These are phyloP conservation scores for Vitis cinerea DNA, from an alignment of 164 flowering plant genomes.

Conservation along the genomic window DNA sequence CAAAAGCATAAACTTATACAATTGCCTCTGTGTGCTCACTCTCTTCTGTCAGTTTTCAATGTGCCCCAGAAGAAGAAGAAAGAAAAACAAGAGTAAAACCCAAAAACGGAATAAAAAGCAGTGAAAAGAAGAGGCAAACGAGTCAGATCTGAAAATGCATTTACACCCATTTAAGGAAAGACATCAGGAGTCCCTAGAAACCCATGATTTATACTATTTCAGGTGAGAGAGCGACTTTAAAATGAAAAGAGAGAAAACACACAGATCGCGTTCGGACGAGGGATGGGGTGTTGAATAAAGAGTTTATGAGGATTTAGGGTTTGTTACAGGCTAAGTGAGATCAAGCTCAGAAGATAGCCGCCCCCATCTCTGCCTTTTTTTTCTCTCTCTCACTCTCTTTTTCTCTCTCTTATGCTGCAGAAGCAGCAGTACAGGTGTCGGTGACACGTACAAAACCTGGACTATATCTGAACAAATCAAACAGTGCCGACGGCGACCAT, in stretches of 20 bases:
- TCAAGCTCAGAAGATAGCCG: background rate
- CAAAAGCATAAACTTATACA: slow-evolving; percentile 35
- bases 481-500: slow-evolving; percentile 18
- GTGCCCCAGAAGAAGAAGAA: slow-evolving; percentile 2
- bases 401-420: slow-evolving; percentile 24
- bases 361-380: too few species aligned
- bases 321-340: slow-evolving; percentile 3
- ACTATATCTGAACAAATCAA: slow-evolving; percentile 14
- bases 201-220: slow-evolving; percentile 2
- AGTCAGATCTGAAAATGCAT: slow-evolving; percentile 23
- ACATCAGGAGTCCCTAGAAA: background rate
- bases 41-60: slow-evolving; percentile 60
- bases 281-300: too few species aligned
- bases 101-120: background rate
- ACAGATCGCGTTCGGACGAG: background rate
- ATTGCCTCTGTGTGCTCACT: slow-evolving; percentile 60
- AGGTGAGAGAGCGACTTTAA: background rate
- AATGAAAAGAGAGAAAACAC: background rate
- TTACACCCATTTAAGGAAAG: slow-evolving; percentile 18
- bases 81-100: background rate
- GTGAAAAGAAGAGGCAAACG: background rate
- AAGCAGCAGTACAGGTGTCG: slow-evolving; percentile 23
- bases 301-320: slow-evolving; percentile 13
- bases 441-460: slow-evolving; percentile 15
- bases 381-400: background rate